Conservation (phyloP, 192 early-diverging fungal genomes). For the Allomyces arbusculus region DNA sequence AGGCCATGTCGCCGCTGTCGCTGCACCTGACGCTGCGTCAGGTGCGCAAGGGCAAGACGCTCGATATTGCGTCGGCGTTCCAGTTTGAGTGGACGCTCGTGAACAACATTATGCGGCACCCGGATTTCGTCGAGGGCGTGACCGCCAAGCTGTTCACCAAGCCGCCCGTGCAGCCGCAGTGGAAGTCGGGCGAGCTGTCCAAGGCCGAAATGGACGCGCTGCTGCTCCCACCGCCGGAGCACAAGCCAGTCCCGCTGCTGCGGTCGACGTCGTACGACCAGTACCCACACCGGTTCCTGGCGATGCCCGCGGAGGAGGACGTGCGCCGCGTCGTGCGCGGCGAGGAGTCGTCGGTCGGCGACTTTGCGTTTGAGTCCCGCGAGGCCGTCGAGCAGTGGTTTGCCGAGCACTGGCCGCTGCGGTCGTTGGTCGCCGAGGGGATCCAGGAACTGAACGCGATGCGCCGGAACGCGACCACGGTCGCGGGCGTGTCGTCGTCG, state of each 20-base stretch:
- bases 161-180: constrained; percentile 28
- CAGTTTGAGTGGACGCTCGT: constrained; percentile 65
- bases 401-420: constrained; percentile 14
- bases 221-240: constrained; percentile 10
- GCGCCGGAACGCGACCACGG: neutral
- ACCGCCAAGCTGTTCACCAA: constrained; percentile 54
- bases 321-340: constrained; percentile 41
- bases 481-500: neutral
- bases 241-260: constrained; percentile 15
- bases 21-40: constrained; percentile 73
- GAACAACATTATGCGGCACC: constrained; percentile 28
- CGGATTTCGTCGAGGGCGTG: constrained; percentile 83
- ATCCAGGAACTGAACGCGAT: neutral
- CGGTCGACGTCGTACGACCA: constrained; percentile 16
- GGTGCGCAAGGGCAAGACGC: constrained; percentile 45
- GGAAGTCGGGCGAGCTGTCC: constrained; percentile 43
- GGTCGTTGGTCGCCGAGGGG: neutral
- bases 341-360: constrained; percentile 37
- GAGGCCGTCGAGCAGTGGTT: constrained; percentile 40
- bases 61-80: constrained; percentile 60
- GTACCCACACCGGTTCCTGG: constrained; percentile 38
- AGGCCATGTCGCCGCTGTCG: constrained; percentile 59
- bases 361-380: constrained; percentile 23
- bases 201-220: constrained; percentile 27
- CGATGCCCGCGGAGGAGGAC: constrained; percentile 44